Base-by-base conservation (phyloP, 129 eudicot species). In the Kitagawia praeruptora region DNA sequence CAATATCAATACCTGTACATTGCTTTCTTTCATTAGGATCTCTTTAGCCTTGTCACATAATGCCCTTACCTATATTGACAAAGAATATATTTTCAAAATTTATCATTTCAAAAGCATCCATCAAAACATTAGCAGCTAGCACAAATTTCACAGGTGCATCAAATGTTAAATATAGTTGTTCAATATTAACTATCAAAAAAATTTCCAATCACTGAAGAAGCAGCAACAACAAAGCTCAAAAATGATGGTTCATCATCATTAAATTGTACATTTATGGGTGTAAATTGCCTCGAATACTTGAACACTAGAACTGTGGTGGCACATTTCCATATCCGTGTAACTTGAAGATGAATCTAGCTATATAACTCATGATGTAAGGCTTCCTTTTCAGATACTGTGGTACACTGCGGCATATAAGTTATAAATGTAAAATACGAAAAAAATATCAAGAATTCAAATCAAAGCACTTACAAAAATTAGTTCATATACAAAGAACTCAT, bases 31-130 rank as follows among this genome's bases (percentile, higher is more conserved):
- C 87, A 88, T 89, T 76, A 90, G 83, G 69, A 93, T 87, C 90
- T 93, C 98, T 70, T 93, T 93, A 25, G 96, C 96, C 82, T 93
- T 93, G 75, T 90, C 98, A 77, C 98, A 89, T 75, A 93, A 74
- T 25, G 79, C 81, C 84, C 92, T 89, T 46, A 78, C 93, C 97
- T 92, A 77, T 86, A 85, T 75, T 79, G 56, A 82, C 78, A 83
- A 70, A 73, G 47, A 71, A 71, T 49, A 18, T 18, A 70, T 19
- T 67, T 1, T 31, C 8, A 70, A 39, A 21, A 15, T 21, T 39
- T 40, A 71, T 71, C 49, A 70, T 71, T 70, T 37, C 19, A 39
- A 14, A 70, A 39, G 8, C 34, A 71, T 18, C 47, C 75, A 71
- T 38, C 15, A 21, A 19, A 71, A n/a, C 45, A 71, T 71, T 21